Evolutionary conservation across 306 rosid genomes (phyloP), one percentile per base, ranked within the genome.

Genomic region (Begonia peltatifolia): DNA sequence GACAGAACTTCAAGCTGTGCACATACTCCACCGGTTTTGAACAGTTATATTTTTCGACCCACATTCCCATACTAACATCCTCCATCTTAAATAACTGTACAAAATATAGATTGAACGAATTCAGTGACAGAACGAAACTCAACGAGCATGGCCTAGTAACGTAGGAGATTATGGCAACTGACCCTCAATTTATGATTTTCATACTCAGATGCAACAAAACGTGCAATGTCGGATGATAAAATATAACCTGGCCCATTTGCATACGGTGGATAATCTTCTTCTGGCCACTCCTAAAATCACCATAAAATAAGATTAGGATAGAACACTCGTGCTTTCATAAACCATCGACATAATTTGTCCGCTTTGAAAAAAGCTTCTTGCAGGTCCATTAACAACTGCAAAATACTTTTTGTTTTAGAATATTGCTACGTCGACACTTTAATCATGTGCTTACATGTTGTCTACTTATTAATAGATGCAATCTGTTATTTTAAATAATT

Each of bases 41-140:
- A 53, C 67, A 55, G 81, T 80, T 87, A 69, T 83, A 87, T 61
- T 78, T 68, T 63, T 78, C 79, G 7, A 87, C 87, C 96, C 96
- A 87, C 96, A 83, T 72, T 72, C 96, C 96, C 96, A 87, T 76
- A 58, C 96, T 87, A 66, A 87, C 96, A 54, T 87, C 96, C 72
- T 87, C 96, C 96, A 87, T 87, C 73, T 87, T 87, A 56, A 87
- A 87, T 66, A 87, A 62, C 96, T 87, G 81, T 80, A 68, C 9
- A 30, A 30, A 30, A 30, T 30, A 30, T 5, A 5, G 38, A 30
- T 30, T 6, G 38, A 7, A 30, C 8, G 8, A 30, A 4, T 30
- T 30, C 38, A 30, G 38, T 30, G 6, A 30, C 3, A 5, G 38
- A 30, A 30, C 38, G 6, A 7, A 30, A 30, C 38, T 30, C 38